Percentiles rank a stretch among this genome's conserved stretches.
Conservation (phyloP, 1,284 basidiomycete genomes). For the Xanthoconium separans region DNA sequence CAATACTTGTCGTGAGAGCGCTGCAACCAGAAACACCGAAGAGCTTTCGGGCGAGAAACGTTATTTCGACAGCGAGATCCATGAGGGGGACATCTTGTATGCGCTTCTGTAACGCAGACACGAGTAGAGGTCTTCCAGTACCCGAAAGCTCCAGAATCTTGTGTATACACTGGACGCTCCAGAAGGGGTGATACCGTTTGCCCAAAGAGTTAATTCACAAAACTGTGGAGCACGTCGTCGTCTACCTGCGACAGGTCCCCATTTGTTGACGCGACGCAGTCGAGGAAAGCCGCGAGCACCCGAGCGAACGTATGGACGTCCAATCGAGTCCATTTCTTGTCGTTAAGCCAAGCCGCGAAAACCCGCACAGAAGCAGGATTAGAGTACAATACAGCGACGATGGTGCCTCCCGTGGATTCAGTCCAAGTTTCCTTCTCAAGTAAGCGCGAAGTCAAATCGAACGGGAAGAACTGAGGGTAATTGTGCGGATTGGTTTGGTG, state of each 20-base stretch:
- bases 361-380: slow-evolving; percentile 16
- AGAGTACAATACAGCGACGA: slow-evolving; percentile 36
- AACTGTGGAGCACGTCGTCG: slow-evolving; percentile 10
- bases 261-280: slow-evolving; percentile 13
- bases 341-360: slow-evolving; percentile 34
- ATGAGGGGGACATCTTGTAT: slow-evolving; percentile 17
- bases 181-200: not conserved
- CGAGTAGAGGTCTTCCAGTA: slow-evolving; percentile 10
- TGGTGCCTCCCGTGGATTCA: slow-evolving; percentile 35
- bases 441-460: slow-evolving; percentile 32
- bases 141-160: slow-evolving; percentile 9
- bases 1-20: slow-evolving; percentile 33
- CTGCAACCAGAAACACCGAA: slow-evolving; percentile 21
- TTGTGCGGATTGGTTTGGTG: slow-evolving; percentile 21
- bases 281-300: slow-evolving; percentile 27
- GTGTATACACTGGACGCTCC: slow-evolving; percentile 20
- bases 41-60: slow-evolving; percentile 31
- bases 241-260: slow-evolving; percentile 18
- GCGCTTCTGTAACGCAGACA: slow-evolving; percentile 16
- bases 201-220: slow-evolving; percentile 22
- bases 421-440: slow-evolving; percentile 43
- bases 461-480: slow-evolving; percentile 23
- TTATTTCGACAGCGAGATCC: not conserved
- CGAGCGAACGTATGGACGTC: slow-evolving; percentile 5
- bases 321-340: slow-evolving; percentile 15